A percentile compares a stretch with the other conserved stretches of the same genome.
These are phyloP conservation scores for Bipolaris sorokiniana DNA, from an alignment of 2,329 filamentous ascomycete species.

Conservation along the genomic window DNA sequence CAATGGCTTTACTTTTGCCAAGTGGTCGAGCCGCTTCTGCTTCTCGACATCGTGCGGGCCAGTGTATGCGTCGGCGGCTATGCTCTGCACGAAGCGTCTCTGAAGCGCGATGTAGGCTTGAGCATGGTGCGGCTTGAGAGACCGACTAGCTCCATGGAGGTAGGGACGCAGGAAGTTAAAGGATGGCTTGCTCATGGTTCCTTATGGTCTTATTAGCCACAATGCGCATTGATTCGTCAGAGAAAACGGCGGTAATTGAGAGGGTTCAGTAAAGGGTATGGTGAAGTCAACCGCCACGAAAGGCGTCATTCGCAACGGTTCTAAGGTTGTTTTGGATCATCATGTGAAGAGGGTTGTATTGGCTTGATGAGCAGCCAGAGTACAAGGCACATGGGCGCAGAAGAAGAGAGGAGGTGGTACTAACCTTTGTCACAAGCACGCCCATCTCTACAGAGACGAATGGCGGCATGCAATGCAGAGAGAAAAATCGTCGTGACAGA, in stretches of 20 bases:
- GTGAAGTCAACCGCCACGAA: conserved; percentile 58
- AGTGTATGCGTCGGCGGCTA: conserved; percentile 30
- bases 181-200: conserved; percentile 54
- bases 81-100: conserved; percentile 34
- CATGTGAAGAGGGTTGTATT: conserved; percentile 21
- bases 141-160: conserved; percentile 53
- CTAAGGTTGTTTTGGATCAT: conserved; percentile 52
- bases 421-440: conserved; percentile 11
- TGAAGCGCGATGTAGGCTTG: conserved; percentile 58
- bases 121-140: conserved; percentile 52
- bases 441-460: conserved; percentile 7
- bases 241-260: not conserved
- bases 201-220: conserved; percentile 47
- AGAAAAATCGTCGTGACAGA: conserved; percentile 3
- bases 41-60: conserved; percentile 53
- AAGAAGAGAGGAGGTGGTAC: not conserved
- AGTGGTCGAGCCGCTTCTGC: conserved; percentile 61
- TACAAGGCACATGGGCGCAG: not conserved
- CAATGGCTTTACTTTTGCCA: conserved; percentile 58
- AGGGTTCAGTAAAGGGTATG: conserved; percentile 46
- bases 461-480: conserved; percentile 3
- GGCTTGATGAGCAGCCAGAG: not conserved
- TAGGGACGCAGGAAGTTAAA: conserved; percentile 64
- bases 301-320: conserved; percentile 73
- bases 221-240: conserved; percentile 2